Evolutionary conservation across 495 filamentous ascomycete species (phyloP).

Genomic region (Penicillium turbatum): DNA sequence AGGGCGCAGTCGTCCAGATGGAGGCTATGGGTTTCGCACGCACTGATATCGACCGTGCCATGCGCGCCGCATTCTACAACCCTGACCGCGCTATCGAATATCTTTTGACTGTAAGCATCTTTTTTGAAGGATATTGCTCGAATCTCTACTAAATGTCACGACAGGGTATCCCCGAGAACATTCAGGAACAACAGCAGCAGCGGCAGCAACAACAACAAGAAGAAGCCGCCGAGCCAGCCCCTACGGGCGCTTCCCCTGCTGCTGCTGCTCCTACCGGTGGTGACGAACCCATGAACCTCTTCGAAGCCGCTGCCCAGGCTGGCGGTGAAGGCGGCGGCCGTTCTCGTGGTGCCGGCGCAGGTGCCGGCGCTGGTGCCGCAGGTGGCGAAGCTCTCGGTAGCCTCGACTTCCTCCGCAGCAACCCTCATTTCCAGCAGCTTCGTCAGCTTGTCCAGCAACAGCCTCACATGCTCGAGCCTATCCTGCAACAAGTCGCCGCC

Average conservation of each 20-base stretch:
- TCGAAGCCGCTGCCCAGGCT: constrained; percentile 84
- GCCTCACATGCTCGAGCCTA: constrained; percentile 96
- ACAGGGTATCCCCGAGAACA: constrained; percentile 84
- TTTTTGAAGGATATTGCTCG: not conserved
- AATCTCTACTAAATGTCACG: constrained; percentile 29
- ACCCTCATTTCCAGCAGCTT: constrained; percentile 95
- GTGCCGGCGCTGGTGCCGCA: constrained; percentile 48
- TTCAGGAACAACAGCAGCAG: constrained; percentile 54
- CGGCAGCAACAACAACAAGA: constrained; percentile 36
- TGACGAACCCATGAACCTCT: constrained; percentile 79
- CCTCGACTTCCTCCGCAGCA: constrained; percentile 92
- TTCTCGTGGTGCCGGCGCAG: constrained; percentile 42
- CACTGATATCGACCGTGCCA: constrained; percentile 81
- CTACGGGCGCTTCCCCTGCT: constrained; percentile 36
- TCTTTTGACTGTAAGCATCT: constrained; percentile 68
- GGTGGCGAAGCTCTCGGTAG: constrained; percentile 63
- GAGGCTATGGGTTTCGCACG: constrained; percentile 92
- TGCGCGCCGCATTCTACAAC: constrained; percentile 95
- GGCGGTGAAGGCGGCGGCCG: constrained; percentile 55
- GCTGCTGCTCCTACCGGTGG: constrained; percentile 39
- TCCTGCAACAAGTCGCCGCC: constrained; percentile 91
- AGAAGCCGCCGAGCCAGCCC: constrained; percentile 25
- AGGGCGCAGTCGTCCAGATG: constrained; percentile 89
- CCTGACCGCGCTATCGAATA: constrained; percentile 97
- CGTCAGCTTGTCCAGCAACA: constrained; percentile 95